Percentiles rank a stretch among this genome's conserved stretches.
These are phyloP conservation scores for Myriosclerotinia curreyana DNA, from an alignment of 2,329 filamentous ascomycete genomes.

Conservation along the genomic window DNA sequence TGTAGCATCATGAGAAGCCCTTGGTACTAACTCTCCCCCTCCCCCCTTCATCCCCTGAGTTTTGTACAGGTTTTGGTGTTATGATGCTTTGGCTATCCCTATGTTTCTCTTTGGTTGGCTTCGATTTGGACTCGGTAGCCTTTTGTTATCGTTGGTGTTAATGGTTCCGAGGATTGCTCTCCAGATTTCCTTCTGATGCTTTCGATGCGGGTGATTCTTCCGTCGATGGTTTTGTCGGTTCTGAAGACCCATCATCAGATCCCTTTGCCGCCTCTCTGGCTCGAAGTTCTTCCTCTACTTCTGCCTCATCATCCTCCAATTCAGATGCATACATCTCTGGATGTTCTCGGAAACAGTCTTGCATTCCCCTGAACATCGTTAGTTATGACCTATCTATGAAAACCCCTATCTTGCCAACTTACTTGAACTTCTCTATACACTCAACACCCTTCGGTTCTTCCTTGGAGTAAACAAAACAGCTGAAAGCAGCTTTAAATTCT, in stretches of 20 bases:
- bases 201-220: slow-evolving; percentile 15
- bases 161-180: slow-evolving; percentile 3
- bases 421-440: slow-evolving; percentile 98
- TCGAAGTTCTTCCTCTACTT: slow-evolving; percentile 41
- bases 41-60: slow-evolving; percentile 42
- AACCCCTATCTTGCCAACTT: slow-evolving; percentile 42
- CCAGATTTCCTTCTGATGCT: neutral
- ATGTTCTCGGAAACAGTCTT: slow-evolving; percentile 90
- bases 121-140: slow-evolving; percentile 1
- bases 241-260: slow-evolving; percentile 19
- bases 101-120: neutral
- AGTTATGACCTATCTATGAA: slow-evolving; percentile 24
- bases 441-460: slow-evolving; percentile 98
- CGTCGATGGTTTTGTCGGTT: slow-evolving; percentile 13
- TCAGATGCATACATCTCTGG: slow-evolving; percentile 92
- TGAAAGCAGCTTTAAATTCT: slow-evolving; percentile 92
- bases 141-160: slow-evolving; percentile 14
- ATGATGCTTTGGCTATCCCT: neutral
- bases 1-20: slow-evolving; percentile 47
- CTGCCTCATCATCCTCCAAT: slow-evolving; percentile 72
- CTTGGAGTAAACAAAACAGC: slow-evolving; percentile 94
- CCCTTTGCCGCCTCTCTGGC: slow-evolving; percentile 30
- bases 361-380: slow-evolving; percentile 70
- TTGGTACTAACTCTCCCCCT: slow-evolving; percentile 47
- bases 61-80: slow-evolving; percentile 27